Conservation (phyloP, 805 yeast genomes). For the Wickerhamomyces hampshirensis region DNA sequence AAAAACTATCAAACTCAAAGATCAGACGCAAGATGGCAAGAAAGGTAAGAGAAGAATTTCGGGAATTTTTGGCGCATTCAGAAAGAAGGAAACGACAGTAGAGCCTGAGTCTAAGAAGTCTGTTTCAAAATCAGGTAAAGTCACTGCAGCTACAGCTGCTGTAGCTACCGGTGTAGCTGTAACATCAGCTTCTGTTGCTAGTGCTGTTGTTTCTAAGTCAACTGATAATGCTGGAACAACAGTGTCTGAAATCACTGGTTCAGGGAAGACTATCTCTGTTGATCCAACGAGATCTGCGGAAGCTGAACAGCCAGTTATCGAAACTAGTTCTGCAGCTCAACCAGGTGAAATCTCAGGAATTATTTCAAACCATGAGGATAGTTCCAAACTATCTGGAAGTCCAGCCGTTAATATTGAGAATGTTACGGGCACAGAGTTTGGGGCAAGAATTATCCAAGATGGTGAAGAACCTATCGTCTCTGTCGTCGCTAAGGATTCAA, state of each 20-base stretch:
- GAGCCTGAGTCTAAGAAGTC: background rate
- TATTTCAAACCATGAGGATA: background rate
- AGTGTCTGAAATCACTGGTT: conserved; percentile 1
- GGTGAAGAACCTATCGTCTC: conserved; percentile 12
- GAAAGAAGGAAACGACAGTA: conserved; percentile 9
- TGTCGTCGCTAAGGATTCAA: conserved; percentile 9
- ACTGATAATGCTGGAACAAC: conserved; percentile 3
- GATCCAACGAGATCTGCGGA: too few species aligned
- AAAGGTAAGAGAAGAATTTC: conserved; percentile 17
- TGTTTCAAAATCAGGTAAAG: conserved; percentile 5
- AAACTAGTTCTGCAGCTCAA: background rate
- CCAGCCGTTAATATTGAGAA: conserved; percentile 7
- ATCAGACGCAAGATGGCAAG: too few species aligned
- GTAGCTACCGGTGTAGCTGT: conserved; percentile 11
- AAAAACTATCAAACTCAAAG: too few species aligned
- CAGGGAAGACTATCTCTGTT: background rate
- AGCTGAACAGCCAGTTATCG: background rate
- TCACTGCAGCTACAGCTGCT: conserved; percentile 9
- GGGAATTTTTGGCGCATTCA: conserved; percentile 14
- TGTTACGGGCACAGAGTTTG: conserved; percentile 13
- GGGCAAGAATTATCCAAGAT: conserved; percentile 7
- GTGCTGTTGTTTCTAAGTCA: conserved; percentile 2
- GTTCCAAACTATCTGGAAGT: background rate
- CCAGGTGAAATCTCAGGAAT: background rate
- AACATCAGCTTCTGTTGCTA: conserved; percentile 4